Percentiles rank a stretch among this genome's conserved stretches.
phyloP scores from a whole-genome alignment of 1,139 yeast species.

The Taphrina wiesneri region DNA sequence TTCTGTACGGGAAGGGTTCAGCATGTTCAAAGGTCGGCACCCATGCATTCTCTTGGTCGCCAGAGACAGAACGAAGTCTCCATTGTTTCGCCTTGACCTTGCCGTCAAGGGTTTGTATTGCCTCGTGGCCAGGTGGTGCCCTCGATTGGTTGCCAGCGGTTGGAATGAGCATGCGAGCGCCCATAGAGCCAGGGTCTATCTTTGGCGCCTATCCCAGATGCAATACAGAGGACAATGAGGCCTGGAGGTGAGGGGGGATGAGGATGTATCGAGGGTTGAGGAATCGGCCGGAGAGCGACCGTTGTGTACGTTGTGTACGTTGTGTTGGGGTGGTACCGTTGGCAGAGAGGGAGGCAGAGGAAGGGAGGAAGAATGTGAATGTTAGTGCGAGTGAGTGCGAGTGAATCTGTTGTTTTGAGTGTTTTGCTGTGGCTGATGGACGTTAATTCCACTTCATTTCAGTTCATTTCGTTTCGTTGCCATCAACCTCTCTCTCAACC shows the following conservation, averaged over 20 bases:
- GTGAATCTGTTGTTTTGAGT: background rate
- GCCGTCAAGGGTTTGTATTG: background rate
- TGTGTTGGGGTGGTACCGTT: background rate
- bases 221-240: background rate
- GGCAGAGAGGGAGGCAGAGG: background rate
- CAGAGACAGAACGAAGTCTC: background rate
- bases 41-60: constrained; percentile 1
- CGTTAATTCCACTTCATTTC: no score
- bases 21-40: background rate
- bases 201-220: background rate
- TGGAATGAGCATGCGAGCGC: background rate
- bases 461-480: no score
- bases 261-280: no score
- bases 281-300: background rate
- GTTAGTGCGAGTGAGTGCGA: background rate
- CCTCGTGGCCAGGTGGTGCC: constrained; percentile 17
- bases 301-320: background rate
- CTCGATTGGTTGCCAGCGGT: constrained; percentile 6
- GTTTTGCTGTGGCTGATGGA: no score
- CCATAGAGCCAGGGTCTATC: background rate
- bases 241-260: background rate
- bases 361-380: background rate
- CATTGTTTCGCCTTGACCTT: constrained; percentile 4
- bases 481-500: no score
- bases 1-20: background rate